Base-by-base conservation (phyloP, 441 rosid species). In the Kokia cookei region DNA sequence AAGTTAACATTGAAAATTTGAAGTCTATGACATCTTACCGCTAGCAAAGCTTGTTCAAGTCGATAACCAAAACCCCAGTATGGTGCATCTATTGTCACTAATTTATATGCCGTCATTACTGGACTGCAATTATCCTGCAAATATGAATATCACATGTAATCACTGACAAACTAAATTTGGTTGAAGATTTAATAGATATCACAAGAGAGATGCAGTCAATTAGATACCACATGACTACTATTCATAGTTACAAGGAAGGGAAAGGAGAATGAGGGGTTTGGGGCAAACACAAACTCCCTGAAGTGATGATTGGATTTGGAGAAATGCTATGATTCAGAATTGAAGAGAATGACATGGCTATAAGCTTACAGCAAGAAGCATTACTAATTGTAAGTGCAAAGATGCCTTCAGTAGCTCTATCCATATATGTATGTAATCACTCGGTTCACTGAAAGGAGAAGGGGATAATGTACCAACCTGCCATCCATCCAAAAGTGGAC, bases 11-110 rank as follows among this genome's bases (percentile, higher is more conserved):
- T 35, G 11, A 15, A 27, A 72, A 47, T 19, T 54, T 2, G n/a
- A 35, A 72, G 75, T 19, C 22, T 1, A 29, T 72, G 71, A 72
- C 42, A 50, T 14, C 15, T 78, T 88, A 88, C 94, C 78, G 88
- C 82, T 54, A 90, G 68, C 77, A 87, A 76, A 79, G 92, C 90
- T 81, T 87, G 91, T 53, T 88, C 92, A 27, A 90, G 82, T 60
- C 90, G 87, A 79, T 81, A 83, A 69, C 92, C 91, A 59, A 90
- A 90, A 26, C 94, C 92, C 92, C 94, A 88, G 71, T 90, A 88
- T 2, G 92, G 90, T 50, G 91, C 92, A 82, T 90, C 94, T 42
- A 90, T 67, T n/a, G 85, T 87, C 54, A 90, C 85, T 82, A 90
- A 80, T 69, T 90, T 90, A 75, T 86, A 88, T 13, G 90, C 91